Evolutionary conservation across 2,329 filamentous ascomycete species (phyloP).

Genomic region (Neoascochyta sp.): DNA sequence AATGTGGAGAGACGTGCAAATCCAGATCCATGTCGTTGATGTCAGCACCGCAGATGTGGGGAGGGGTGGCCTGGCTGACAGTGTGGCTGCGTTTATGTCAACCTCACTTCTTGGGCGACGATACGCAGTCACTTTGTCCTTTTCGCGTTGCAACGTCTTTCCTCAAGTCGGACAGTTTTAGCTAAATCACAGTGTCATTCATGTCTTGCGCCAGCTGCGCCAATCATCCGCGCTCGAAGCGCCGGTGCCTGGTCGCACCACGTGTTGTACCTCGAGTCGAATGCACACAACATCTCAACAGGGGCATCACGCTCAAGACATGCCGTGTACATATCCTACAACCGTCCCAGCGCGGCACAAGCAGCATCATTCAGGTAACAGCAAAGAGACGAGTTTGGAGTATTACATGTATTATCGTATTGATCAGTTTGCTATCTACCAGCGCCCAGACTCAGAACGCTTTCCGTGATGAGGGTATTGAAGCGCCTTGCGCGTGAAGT

Average conservation of each 20-base stretch:
- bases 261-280: constrained; percentile 1
- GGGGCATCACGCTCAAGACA: too few species aligned
- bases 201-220: neutral
- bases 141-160: too few species aligned
- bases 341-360: too few species aligned
- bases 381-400: neutral
- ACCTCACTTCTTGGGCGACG: constrained; percentile 7
- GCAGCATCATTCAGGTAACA: too few species aligned
- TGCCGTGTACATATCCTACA: too few species aligned
- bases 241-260: constrained; percentile 6
- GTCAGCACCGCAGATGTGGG: too few species aligned
- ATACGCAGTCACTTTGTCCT: too few species aligned
- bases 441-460: constrained; percentile 9
- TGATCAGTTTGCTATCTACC: constrained; percentile 25
- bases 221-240: constrained; percentile 2
- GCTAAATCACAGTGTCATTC: neutral
- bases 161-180: neutral
- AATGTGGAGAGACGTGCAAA: too few species aligned
- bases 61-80: too few species aligned
- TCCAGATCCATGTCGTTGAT: too few species aligned
- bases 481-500: constrained; percentile 25
- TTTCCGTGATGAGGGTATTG: constrained; percentile 30
- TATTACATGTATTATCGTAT: constrained; percentile 12
- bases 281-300: neutral
- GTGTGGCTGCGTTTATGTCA: constrained; percentile 9